Evolutionary conservation across 2,329 filamentous ascomycete genomes (phyloP), one percentile per base, ranked within the genome.

Genomic region (Stachybotrys chlorohalonatus): DNA sequence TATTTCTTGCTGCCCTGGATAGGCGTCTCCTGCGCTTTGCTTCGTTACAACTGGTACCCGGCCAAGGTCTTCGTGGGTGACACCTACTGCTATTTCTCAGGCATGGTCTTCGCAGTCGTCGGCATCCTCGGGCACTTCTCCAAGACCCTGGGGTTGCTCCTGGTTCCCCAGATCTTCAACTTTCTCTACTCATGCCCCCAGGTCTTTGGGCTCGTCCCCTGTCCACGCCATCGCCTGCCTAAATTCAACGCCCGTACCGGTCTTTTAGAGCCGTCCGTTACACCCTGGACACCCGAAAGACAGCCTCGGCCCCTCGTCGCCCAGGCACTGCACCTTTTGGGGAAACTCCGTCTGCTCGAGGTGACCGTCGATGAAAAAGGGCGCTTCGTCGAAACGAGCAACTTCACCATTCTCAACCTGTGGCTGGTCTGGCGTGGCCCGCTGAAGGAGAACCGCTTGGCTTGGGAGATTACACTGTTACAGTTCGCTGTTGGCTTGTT

Each of bases 61-160:
- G 90, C 93, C 30, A 86, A 85, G 64, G 94, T 97, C 9, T 99
- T 99, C 66, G 93, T 97, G 9, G 94, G 94, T 54, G 94, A 99
- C 72, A 99, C 94, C 5, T 99, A 97, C 79, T 99, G 94, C 80
- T 99, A 99, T 75, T 96, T 99, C 71, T 94, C 94, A 1, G 94
- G 94, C 61, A 99, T 99, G 91, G 89, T 97, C 46, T 99, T 99
- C 68, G 94, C 93, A 53, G 92, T 96, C 49, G 94, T 97, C 60
- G 91, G 90, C 59, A 97, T 99, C 66, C 80, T 96, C 53, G 94
- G 94, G 30, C 94, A 99, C 75, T 99, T 99, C 75, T 95, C 89
- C 76, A 99, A 99, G 75, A 99, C 94, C 1, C 80, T 99, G 49
- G 81, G 96, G 54, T 81, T 99, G 52, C 79, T 99, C 8, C 87